phyloP scores from a whole-genome alignment of 176 grass and related monocot genomes.

The Avena eriantha region DNA sequence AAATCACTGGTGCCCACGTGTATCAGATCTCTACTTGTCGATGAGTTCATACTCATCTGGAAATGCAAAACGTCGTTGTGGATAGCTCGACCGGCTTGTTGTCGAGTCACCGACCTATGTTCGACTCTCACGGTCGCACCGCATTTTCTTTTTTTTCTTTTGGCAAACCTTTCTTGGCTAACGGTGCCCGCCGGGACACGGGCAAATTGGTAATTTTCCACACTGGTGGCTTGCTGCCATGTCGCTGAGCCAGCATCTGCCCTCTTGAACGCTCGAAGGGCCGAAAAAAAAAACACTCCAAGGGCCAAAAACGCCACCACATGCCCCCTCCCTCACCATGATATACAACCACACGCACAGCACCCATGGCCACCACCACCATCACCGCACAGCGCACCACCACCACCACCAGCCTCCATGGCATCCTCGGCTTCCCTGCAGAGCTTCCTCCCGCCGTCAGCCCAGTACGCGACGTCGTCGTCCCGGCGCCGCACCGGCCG shows the following conservation, averaged over 20 bases:
- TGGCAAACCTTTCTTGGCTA: not conserved
- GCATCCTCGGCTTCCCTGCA: constrained; percentile 75
- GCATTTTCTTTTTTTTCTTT: not conserved
- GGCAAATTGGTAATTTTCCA: constrained; percentile 31
- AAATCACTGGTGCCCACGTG: too few relatives aligned
- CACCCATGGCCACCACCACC: constrained; percentile 50
- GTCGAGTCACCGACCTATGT: not conserved
- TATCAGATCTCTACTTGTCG: too few relatives aligned
- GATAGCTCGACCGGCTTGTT: not conserved
- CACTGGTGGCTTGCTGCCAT: constrained; percentile 10
- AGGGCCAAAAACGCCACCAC: constrained; percentile 46
- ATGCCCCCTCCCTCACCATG: constrained; percentile 42
- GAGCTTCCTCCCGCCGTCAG: constrained; percentile 54
- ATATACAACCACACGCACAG: constrained; percentile 57
- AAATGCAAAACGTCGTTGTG: not conserved
- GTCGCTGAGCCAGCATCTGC: constrained; percentile 31
- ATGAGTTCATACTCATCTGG: not conserved
- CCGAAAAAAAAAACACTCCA: constrained; percentile 28
- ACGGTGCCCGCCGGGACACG: not conserved
- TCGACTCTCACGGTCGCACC: not conserved
- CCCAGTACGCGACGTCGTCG: not conserved
- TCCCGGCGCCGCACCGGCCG: constrained; percentile 27
- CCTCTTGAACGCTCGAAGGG: constrained; percentile 55
- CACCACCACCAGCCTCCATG: constrained; percentile 45
- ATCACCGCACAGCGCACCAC: not conserved